Base-by-base conservation (phyloP, 169 alveolate genomes). In the Babesia sp. region DNA sequence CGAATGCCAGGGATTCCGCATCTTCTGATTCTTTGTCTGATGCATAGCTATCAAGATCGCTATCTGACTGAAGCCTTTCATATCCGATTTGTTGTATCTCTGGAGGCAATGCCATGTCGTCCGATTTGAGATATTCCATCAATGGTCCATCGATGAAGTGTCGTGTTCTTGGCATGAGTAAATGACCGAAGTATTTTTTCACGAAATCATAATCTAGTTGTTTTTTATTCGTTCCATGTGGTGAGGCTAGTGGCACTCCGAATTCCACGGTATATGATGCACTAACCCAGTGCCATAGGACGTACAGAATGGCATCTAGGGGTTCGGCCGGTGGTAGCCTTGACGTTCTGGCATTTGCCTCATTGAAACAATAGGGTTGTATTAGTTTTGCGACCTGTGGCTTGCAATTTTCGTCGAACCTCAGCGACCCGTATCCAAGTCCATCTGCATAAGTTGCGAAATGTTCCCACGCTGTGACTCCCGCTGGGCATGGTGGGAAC, bases 81-180 rank as follows among this genome's bases (percentile, higher is more conserved):
- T 53, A 67, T 16, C 37, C 28, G 12, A 53, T 42, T 16, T 68
- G 37, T 16, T 57, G 66, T 3, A 63, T 22, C 22, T 42, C 31
- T 20, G 71, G 71, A 14, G 86, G 86, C 42, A 76, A 36, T 18
- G 55, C 79, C 86, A 76, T 76, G 39, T 22, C 26, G 41, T 76
- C 86, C 2, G 86, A 76, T 44, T 22, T 34, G 24, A 76, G 78
- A 64, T 76, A 76, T 12, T 63, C 75, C 22, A 55, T 31, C 11
- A 76, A 46, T 16, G 28, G 7, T 12, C 71, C 67, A 11, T 58
- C 44, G 2, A 76, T 24, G 16, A 50, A 26, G 4, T 41, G 29
- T 24, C 51, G n/a, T 6, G 24, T 20, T 11, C 48, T 12, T 1
- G 77, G 59, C 41, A 76, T 34, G 31, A 33, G 58, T 18, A 28